Conservation (phyloP, 192 early-diverging fungal genomes). For the Backusella tuberculispora region DNA sequence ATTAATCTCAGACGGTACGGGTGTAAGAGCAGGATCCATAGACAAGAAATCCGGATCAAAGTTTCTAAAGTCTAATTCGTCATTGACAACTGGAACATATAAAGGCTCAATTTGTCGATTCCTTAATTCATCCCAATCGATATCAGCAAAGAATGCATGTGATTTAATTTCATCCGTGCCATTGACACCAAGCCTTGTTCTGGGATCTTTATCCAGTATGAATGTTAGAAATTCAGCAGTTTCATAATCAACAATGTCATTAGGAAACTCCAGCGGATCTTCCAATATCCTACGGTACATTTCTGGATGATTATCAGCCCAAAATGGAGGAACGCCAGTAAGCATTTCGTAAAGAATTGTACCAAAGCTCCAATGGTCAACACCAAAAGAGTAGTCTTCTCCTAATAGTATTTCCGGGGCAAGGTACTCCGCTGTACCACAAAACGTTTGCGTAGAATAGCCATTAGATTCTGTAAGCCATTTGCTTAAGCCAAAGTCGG, state of each 20-base stretch:
- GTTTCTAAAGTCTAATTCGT: conserved; percentile 49
- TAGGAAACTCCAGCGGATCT: conserved; percentile 53
- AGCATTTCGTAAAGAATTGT: conserved; percentile 91
- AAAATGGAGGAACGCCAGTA: conserved; percentile 66
- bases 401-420: conserved; percentile 77
- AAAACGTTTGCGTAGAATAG: conserved; percentile 59
- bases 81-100: conserved; percentile 60
- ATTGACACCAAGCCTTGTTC: conserved; percentile 62
- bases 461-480: conserved; percentile 39
- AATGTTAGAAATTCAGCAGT: conserved; percentile 49
- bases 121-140: conserved; percentile 74
- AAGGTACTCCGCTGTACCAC: conserved; percentile 79
- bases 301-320: conserved; percentile 55
- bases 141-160: conserved; percentile 72
- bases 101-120: conserved; percentile 61
- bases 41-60: conserved; percentile 57
- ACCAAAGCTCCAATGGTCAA: conserved; percentile 93
- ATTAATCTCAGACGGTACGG: conserved; percentile 29
- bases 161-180: conserved; percentile 69
- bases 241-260: conserved; percentile 39
- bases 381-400: conserved; percentile 64
- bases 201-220: conserved; percentile 58
- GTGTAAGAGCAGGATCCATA: conserved; percentile 50
- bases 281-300: conserved; percentile 62
- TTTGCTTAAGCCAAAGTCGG: conserved; percentile 93